Evolutionary conservation across 805 yeast genomes (phyloP).

Genomic region (Lipomyces kockii): DNA sequence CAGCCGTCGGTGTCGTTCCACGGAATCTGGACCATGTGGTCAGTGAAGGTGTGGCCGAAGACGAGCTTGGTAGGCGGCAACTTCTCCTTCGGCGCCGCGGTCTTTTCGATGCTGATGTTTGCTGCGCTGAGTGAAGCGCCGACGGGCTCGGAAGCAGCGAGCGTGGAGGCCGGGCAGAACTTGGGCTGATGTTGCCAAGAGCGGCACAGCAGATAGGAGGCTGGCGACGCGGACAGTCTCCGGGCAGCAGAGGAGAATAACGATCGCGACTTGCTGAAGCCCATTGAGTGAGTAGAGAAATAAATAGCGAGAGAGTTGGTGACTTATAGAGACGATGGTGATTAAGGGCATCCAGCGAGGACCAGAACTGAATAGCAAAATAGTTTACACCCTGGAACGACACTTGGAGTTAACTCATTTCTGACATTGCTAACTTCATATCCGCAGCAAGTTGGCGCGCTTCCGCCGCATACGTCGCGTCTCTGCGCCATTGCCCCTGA

Average conservation of each 20-base stretch:
- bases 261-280: neutral
- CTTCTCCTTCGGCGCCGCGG: slow-evolving; percentile 56
- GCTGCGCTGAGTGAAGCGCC: slow-evolving; percentile 49
- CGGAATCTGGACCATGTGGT: slow-evolving; percentile 85
- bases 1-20: slow-evolving; percentile 83
- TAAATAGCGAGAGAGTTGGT: neutral
- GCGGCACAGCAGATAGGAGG: neutral
- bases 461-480: neutral
- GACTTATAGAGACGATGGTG: neutral
- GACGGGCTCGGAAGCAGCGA: slow-evolving; percentile 9
- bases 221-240: neutral
- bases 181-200: neutral
- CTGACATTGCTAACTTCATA: neutral
- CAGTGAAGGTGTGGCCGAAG: slow-evolving; percentile 76
- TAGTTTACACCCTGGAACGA: too few relatives aligned
- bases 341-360: neutral
- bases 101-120: slow-evolving; percentile 55
- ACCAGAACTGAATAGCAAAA: too few relatives aligned
- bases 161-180: slow-evolving; percentile 1
- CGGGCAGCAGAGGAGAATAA: neutral
- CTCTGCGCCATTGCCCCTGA: neutral
- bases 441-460: neutral
- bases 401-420: neutral
- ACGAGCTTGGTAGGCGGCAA: slow-evolving; percentile 66
- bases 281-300: neutral